Conservation (phyloP, 75 land plant species). For the Pseudotsuga menziesii region DNA sequence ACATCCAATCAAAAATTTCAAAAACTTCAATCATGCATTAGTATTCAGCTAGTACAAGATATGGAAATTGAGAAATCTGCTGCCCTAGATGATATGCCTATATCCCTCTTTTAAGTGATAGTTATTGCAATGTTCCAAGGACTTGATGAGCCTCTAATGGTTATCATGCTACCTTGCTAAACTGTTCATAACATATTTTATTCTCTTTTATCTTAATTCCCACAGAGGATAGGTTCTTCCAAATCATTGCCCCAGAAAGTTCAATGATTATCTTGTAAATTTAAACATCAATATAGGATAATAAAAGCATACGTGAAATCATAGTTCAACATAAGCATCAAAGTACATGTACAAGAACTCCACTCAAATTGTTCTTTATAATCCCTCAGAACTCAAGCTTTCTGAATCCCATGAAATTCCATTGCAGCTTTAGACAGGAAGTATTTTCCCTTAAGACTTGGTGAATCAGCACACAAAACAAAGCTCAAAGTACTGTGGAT, state of each 20-base stretch:
- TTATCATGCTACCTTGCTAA: neutral
- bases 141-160: neutral
- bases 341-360: neutral
- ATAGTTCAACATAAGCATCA: neutral
- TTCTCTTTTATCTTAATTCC: neutral
- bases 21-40: neutral
- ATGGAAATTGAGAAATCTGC: neutral
- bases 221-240: no score
- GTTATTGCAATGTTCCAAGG: neutral
- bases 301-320: neutral
- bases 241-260: no score
- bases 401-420: conserved; percentile 1
- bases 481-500: neutral
- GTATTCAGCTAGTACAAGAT: neutral
- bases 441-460: neutral
- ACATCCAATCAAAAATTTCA: neutral
- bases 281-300: neutral
- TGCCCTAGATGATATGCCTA: neutral
- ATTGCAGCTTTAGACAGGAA: neutral
- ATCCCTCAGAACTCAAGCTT: neutral
- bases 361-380: neutral
- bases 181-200: neutral
- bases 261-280: neutral
- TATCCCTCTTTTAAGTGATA: neutral
- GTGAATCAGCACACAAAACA: neutral